These are phyloP conservation scores for Ustilago trichophora DNA, from an alignment of 1,284 basidiomycete genomes.

Conservation along the genomic window DNA sequence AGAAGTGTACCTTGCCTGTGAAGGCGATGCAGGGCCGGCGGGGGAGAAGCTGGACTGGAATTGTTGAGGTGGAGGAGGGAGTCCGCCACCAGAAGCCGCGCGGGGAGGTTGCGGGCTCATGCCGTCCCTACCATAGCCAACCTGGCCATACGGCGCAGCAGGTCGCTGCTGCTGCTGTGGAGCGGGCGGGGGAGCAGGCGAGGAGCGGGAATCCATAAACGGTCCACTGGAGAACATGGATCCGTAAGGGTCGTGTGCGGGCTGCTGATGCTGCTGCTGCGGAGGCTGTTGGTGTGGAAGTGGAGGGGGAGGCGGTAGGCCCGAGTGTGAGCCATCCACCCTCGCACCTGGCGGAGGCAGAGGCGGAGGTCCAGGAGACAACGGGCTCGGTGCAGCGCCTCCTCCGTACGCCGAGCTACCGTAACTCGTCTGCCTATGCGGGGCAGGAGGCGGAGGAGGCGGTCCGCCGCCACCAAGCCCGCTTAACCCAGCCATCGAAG, in stretches of 20 bases:
- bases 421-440: conserved; percentile 36
- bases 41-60: conserved; percentile 21
- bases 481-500: conserved; percentile 14
- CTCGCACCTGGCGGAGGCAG: conserved; percentile 16
- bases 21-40: conserved; percentile 1
- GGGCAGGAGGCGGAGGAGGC: conserved; percentile 16
- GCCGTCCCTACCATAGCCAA: conserved; percentile 7
- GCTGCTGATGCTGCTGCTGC: conserved; percentile 8
- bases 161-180: conserved; percentile 7
- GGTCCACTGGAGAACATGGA: conserved; percentile 40
- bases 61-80: conserved; percentile 31
- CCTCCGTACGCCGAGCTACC: conserved; percentile 20
- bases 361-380: conserved; percentile 30
- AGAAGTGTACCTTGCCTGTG: conserved; percentile 21
- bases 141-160: conserved; percentile 9
- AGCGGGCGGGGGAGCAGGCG: conserved; percentile 12
- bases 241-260: conserved; percentile 24
- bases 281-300: conserved; percentile 6
- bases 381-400: no score
- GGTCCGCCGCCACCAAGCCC: conserved; percentile 22
- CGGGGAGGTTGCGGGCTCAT: neutral
- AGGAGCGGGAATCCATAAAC: conserved; percentile 21
- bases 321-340: neutral
- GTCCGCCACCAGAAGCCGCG: neutral
- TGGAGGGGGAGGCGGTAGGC: conserved; percentile 9